phyloP scores from a whole-genome alignment of 352 stramenopile genomes.

The Phytophthora nicotianae region DNA sequence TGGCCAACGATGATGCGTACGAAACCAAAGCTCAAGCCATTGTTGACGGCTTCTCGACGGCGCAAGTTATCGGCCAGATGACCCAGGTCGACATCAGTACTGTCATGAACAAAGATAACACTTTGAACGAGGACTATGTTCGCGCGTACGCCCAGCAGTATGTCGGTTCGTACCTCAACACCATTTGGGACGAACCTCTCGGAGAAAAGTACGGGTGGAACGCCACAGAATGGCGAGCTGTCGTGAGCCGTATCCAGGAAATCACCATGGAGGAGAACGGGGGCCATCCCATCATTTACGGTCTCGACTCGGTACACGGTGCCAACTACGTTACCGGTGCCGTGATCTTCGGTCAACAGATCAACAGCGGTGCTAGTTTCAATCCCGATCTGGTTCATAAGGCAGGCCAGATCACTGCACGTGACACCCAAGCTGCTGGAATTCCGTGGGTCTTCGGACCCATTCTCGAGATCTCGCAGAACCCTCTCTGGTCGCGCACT shows the following conservation, averaged over 20 bases:
- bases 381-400: conserved; percentile 69
- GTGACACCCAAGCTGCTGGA: conserved; percentile 82
- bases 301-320: conserved; percentile 89
- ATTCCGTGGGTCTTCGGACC: conserved; percentile 91
- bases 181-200: conserved; percentile 52
- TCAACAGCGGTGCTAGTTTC: conserved; percentile 89
- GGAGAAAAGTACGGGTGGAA: conserved; percentile 55
- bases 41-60: conserved; percentile 28
- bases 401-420: conserved; percentile 69
- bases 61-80: conserved; percentile 82
- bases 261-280: conserved; percentile 73
- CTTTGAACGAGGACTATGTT: conserved; percentile 60
- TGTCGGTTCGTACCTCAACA: conserved; percentile 89
- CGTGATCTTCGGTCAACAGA: conserved; percentile 85
- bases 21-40: conserved; percentile 34
- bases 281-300: conserved; percentile 76
- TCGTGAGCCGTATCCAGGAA: conserved; percentile 71
- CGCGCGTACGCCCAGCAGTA: conserved; percentile 67
- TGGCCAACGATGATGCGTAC: conserved; percentile 19
- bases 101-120: conserved; percentile 34
- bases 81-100: conserved; percentile 77
- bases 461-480: conserved; percentile 79
- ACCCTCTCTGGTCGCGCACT: conserved; percentile 85
- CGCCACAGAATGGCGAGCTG: conserved; percentile 59
- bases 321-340: conserved; percentile 83